Base-by-base conservation (phyloP, 805 yeast species). In the Schizosaccharomyces octosporus region DNA sequence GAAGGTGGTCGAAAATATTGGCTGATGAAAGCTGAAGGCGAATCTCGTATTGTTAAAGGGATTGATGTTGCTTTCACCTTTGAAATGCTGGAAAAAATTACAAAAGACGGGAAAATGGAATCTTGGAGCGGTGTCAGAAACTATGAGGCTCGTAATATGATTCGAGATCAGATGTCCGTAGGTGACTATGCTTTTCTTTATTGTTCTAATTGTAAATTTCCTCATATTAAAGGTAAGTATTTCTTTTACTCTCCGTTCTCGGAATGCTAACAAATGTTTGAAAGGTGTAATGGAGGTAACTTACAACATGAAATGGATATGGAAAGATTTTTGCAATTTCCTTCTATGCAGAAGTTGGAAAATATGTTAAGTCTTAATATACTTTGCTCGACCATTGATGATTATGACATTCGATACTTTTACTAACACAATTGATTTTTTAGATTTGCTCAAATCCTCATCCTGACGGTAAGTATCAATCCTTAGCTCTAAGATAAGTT, bases 81-180 rank as follows among this genome's bases (percentile, higher is more conserved):
- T 5, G 70, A 70, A 7, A 79, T 75, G 39, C 68, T 80, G 13
- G 57, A 51, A 17, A 29, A 51, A 24, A 61, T 59, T 24, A 39
- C 48, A 6, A 29, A 51, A 24, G 65, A 71, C 5, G 75, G 72
- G 7, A 71, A 67, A 4, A 24, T 24, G 36, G 63, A 63, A 1
- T 78, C 77, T 61, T 80, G 83, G 83, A 79, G 78, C 64, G 83
- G 84, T 1, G 83, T 80, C 11, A 70, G 84, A 58, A 80, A 80
- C 66, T 75, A 75, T 63, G 83, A 79, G 68, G 83, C 83, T 0
- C 71, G 76, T 63, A 80, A 79, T 64, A 73, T 75, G 63, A 72
- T 80, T 74, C 65, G 74, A 21, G 69, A 29, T 29, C 31, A 70
- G 48, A 80, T 80, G 83, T 63, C 68, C 21, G 64, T 65, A 51